Evolutionary conservation across 78 protist genomes (phyloP).

Genomic region (Polysphondylium violaceum): DNA sequence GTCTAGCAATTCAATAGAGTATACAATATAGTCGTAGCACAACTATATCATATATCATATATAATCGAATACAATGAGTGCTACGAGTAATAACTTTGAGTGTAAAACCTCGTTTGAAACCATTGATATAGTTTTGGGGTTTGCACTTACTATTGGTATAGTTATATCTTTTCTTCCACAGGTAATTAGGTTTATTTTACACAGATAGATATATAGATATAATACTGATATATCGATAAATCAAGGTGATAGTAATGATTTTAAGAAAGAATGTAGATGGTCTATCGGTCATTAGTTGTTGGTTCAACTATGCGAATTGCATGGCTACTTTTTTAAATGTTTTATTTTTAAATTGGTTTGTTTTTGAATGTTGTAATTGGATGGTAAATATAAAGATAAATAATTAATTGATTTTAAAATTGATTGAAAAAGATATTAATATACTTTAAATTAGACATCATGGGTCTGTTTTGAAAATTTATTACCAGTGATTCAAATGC

Average conservation of each 20-base stretch:
- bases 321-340: conserved; percentile 59
- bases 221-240: not conserved
- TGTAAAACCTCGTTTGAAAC: conserved; percentile 32
- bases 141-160: conserved; percentile 44
- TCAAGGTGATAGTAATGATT: conserved; percentile 25
- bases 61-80: conserved; percentile 2
- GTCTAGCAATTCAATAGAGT: no score
- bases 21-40: no score
- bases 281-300: conserved; percentile 68
- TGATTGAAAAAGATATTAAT: not conserved
- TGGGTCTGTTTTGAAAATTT: conserved; percentile 64
- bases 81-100: conserved; percentile 12
- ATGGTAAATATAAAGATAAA: conserved; percentile 13
- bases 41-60: no score
- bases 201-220: not conserved
- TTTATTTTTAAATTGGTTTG: conserved; percentile 63
- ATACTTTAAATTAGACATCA: not conserved
- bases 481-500: conserved; percentile 55
- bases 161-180: conserved; percentile 64
- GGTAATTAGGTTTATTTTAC: not conserved
- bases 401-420: not conserved
- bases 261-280: conserved; percentile 75
- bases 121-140: conserved; percentile 36
- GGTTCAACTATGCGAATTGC: conserved; percentile 70
- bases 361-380: conserved; percentile 47